Percentiles rank a stretch among this genome's conserved stretches.
phyloP scores from a whole-genome alignment of 371 early-diverging fungal genomes.

The Mucor irregularis region DNA sequence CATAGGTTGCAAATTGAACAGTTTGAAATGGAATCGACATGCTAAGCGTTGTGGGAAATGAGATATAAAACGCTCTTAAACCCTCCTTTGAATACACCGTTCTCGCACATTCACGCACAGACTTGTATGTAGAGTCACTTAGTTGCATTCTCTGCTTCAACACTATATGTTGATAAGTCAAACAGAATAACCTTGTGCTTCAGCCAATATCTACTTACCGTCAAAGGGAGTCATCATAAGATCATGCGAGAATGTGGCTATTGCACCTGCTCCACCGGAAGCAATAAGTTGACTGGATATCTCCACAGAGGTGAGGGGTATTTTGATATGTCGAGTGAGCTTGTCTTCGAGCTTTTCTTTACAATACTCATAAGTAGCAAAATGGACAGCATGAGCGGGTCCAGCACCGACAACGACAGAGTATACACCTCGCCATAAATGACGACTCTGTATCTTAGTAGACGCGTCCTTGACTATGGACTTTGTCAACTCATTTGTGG shows the following conservation, averaged over 20 bases:
- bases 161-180: conserved; percentile 48
- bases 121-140: conserved; percentile 64
- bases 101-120: conserved; percentile 70
- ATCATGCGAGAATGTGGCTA: conserved; percentile 87
- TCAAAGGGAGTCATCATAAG: conserved; percentile 95
- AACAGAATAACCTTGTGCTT: background rate
- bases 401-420: conserved; percentile 93
- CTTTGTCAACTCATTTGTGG: conserved; percentile 4
- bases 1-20: conserved; percentile 92
- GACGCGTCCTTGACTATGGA: conserved; percentile 8
- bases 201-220: conserved; percentile 51
- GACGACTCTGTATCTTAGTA: conserved; percentile 16
- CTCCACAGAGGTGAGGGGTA: conserved; percentile 16
- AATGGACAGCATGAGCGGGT: conserved; percentile 95
- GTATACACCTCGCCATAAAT: conserved; percentile 90
- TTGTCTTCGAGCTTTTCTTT: conserved; percentile 65
- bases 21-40: conserved; percentile 96
- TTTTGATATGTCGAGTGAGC: background rate
- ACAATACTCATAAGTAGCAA: conserved; percentile 90
- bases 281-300: conserved; percentile 64
- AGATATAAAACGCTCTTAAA: conserved; percentile 85
- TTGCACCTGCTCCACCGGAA: conserved; percentile 82
- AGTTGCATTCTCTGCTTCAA: conserved; percentile 98
- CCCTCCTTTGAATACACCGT: conserved; percentile 79
- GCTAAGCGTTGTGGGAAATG: conserved; percentile 90